Conservation (phyloP, 164 flowering plant species). For the Piper longum region DNA sequence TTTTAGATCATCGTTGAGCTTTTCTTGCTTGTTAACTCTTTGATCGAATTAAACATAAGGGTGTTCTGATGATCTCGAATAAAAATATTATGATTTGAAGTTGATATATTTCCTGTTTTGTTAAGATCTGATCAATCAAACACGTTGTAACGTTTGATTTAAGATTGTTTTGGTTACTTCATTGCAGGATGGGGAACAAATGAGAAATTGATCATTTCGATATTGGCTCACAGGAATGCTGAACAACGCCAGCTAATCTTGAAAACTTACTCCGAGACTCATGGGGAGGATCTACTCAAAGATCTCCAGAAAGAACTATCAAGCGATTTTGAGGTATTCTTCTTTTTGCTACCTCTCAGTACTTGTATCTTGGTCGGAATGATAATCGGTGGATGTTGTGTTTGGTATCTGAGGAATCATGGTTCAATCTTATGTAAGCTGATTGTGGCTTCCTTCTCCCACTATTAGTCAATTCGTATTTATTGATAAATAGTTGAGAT, state of each 20-base stretch:
- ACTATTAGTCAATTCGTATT: too few species aligned
- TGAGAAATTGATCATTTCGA: constrained; percentile 48
- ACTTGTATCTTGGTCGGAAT: neutral
- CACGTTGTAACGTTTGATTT: neutral
- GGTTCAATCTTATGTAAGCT: too few species aligned
- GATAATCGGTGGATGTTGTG: neutral
- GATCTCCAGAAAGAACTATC: constrained; percentile 52
- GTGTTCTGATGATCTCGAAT: neutral
- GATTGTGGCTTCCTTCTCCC: too few species aligned
- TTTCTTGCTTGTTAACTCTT: neutral
- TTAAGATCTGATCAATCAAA: neutral
- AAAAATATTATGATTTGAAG: neutral
- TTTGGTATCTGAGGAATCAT: neutral
- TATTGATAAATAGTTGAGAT: too few species aligned
- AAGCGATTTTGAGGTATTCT: constrained; percentile 52
- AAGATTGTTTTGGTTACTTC: constrained; percentile 3
- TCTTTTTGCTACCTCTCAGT: neutral
- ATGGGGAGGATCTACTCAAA: constrained; percentile 65
- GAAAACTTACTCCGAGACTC: constrained; percentile 33
- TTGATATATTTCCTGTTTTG: neutral
- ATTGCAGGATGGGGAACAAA: constrained; percentile 82
- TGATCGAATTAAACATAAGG: neutral
- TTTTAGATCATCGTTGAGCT: neutral
- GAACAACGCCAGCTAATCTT: constrained; percentile 42
- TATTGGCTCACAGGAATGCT: constrained; percentile 69